phyloP scores from a whole-genome alignment of 805 yeast genomes.

The Barnettozyma botsteinii region DNA sequence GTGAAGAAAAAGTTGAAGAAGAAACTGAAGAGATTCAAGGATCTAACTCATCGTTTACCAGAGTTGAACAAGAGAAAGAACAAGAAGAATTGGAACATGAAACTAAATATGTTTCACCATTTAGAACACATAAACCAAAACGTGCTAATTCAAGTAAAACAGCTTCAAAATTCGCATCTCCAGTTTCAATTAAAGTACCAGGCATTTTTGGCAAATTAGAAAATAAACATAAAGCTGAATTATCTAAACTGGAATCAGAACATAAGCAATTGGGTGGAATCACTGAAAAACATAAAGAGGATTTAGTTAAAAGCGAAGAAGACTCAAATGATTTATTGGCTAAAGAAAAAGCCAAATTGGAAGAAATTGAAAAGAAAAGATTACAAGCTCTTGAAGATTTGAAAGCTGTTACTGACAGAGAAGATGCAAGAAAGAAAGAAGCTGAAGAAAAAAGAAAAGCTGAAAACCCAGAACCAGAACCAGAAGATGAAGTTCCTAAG shows the following conservation, averaged over 20 bases:
- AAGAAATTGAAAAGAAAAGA: conserved; percentile 9
- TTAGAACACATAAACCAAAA: conserved; percentile 6
- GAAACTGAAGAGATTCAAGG: neutral
- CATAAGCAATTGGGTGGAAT: conserved; percentile 2
- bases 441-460: conserved; percentile 1
- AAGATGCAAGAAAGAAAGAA: conserved; percentile 5
- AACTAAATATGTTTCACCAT: conserved; percentile 11
- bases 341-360: conserved; percentile 5
- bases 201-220: conserved; percentile 9
- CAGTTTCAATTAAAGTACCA: conserved; percentile 3
- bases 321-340: neutral
- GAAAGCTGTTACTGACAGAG: conserved; percentile 5
- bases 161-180: neutral
- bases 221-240: conserved; percentile 4
- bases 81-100: conserved; percentile 2
- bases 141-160: neutral
- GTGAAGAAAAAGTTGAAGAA: neutral
- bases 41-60: neutral
- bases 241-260: conserved; percentile 5
- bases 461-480: neutral
- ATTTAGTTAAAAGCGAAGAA: conserved; percentile 4
- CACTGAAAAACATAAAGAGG: conserved; percentile 7
- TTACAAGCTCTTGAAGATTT: conserved; percentile 9
- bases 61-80: neutral
- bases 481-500: conserved; percentile 8